Conservation (phyloP, 208 protist species). For the Willaertia magna region DNA sequence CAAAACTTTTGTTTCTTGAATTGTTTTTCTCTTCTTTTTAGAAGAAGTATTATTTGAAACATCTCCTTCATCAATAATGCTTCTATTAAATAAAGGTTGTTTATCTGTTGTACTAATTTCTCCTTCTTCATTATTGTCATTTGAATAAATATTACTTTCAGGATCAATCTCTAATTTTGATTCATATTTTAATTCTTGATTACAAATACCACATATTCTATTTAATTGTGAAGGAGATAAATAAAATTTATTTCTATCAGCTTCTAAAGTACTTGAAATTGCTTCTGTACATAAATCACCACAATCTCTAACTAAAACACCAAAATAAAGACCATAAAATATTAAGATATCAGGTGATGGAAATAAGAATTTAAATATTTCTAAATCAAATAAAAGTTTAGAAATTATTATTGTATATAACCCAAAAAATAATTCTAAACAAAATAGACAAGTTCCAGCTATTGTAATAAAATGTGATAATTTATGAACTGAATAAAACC, state of each 20-base stretch:
- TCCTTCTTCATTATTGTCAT: neutral
- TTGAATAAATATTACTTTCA: neutral
- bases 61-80: neutral
- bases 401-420: neutral
- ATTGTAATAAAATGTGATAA: neutral
- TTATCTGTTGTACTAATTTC: neutral
- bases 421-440: neutral
- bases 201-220: neutral
- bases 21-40: neutral
- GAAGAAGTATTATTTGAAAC: neutral
- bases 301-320: conserved; percentile 7
- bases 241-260: neutral
- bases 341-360: neutral
- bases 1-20: neutral
- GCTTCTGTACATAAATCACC: neutral
- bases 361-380: neutral
- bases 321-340: conserved; percentile 13
- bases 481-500: neutral
- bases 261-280: neutral
- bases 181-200: neutral
- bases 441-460: neutral
- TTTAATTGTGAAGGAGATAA: neutral
- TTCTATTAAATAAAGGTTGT: neutral
- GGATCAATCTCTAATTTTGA: neutral
- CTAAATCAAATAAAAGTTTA: neutral